phyloP scores from a whole-genome alignment of 1,284 basidiomycete species.

The Phaffia rhodozyma region DNA sequence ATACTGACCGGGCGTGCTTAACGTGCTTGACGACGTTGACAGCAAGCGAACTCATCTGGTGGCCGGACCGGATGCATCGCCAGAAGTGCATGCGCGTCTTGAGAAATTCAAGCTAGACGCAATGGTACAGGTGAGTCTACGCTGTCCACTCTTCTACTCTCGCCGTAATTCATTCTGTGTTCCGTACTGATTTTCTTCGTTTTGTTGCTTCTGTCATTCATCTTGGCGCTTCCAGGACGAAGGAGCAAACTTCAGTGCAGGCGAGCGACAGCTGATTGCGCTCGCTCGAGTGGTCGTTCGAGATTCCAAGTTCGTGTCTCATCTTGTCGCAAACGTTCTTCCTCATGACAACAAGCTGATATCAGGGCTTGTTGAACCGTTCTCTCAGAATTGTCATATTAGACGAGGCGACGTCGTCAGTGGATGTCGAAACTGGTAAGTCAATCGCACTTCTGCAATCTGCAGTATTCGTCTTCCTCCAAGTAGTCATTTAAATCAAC shows the following conservation, averaged over 20 bases:
- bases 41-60: constrained; percentile 28
- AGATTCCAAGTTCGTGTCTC: not conserved
- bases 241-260: constrained; percentile 37
- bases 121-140: constrained; percentile 23
- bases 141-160: no score
- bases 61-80: no score
- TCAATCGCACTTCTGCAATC: not conserved
- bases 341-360: constrained; percentile 47
- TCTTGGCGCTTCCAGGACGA: constrained; percentile 2
- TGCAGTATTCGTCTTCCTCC: not conserved
- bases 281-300: constrained; percentile 14
- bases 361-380: constrained; percentile 38
- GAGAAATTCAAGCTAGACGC: constrained; percentile 54
- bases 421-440: constrained; percentile 56
- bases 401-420: constrained; percentile 50
- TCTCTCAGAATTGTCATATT: constrained; percentile 56
- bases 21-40: constrained; percentile 38
- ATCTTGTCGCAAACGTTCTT: constrained; percentile 11
- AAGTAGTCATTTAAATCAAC: not conserved
- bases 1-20: constrained; percentile 39
- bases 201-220: no score
- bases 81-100: constrained; percentile 11
- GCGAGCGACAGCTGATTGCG: constrained; percentile 17
- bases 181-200: no score
- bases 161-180: no score